A percentile compares a stretch with the other conserved stretches of the same genome.
These are phyloP conservation scores for Candida krabiensis DNA, from an alignment of 805 yeast genomes.

Conservation along the genomic window DNA sequence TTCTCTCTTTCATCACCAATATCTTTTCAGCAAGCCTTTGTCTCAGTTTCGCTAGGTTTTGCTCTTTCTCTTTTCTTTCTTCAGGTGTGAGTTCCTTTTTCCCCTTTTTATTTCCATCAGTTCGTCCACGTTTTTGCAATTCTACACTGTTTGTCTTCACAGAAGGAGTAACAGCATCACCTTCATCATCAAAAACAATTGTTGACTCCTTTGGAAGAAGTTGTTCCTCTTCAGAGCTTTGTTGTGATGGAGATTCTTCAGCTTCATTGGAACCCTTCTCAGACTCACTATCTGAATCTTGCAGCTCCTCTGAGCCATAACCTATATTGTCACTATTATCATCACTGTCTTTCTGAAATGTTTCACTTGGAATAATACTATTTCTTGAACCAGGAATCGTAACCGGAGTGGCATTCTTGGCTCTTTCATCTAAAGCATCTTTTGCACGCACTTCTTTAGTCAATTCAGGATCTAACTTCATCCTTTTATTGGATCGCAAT, in stretches of 20 bases:
- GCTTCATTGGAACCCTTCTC: conserved; percentile 11
- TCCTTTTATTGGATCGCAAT: conserved; percentile 55
- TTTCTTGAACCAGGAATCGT: conserved; percentile 33
- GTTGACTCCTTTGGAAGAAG: conserved; percentile 10
- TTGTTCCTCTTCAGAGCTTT: too few species aligned
- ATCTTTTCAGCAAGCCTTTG: conserved; percentile 80
- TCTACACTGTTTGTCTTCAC: conserved; percentile 4
- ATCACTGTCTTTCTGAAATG: conserved; percentile 22
- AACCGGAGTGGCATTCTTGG: conserved; percentile 52
- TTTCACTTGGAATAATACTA: too few species aligned
- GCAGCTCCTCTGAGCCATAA: conserved; percentile 19
- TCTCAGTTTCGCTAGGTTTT: conserved; percentile 65
- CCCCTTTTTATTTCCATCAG: conserved; percentile 8
- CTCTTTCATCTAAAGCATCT: conserved; percentile 57
- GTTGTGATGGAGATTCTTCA: too few species aligned
- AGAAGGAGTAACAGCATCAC: conserved; percentile 8
- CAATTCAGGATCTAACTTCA: conserved; percentile 72
- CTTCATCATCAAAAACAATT: conserved; percentile 12
- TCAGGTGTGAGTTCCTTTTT: conserved; percentile 41
- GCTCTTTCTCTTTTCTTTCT: conserved; percentile 49
- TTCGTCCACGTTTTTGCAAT: conserved; percentile 10
- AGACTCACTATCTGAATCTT: conserved; percentile 55
- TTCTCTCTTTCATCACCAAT: conserved; percentile 63
- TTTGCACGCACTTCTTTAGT: conserved; percentile 52
- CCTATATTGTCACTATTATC: conserved; percentile 17